phyloP scores from a whole-genome alignment of 192 early-diverging fungal species.

The Piromyces finnis region DNA sequence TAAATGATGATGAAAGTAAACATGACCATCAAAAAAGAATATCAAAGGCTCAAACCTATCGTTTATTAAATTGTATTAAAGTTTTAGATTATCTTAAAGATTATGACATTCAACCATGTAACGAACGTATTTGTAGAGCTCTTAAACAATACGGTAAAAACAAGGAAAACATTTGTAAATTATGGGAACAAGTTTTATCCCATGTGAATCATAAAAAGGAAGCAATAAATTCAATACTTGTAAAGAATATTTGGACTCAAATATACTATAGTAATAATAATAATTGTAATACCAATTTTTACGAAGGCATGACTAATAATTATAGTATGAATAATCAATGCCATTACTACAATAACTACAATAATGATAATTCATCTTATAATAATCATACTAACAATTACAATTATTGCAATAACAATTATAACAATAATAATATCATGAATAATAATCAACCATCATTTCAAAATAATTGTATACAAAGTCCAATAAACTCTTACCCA shows the following conservation, averaged over 20 bases:
- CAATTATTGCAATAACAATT: too few species aligned
- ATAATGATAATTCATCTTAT: too few species aligned
- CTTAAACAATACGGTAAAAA: neutral
- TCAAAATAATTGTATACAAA: too few species aligned
- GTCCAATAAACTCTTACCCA: too few species aligned
- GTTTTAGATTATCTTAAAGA: neutral
- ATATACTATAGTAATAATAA: neutral
- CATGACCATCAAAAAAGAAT: neutral
- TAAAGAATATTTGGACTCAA: neutral
- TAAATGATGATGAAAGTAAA: too few species aligned
- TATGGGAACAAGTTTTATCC: neutral
- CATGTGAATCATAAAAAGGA: neutral
- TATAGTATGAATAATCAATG: too few species aligned
- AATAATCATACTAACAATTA: too few species aligned
- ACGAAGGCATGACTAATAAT: too few species aligned
- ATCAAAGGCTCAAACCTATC: neutral
- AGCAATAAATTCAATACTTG: neutral
- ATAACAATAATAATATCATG: too few species aligned
- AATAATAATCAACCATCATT: too few species aligned
- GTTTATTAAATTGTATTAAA: neutral
- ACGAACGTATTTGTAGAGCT: neutral
- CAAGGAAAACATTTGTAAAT: neutral
- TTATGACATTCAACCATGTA: neutral
- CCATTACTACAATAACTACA: too few species aligned
- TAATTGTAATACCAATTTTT: too few species aligned